phyloP scores from a whole-genome alignment of 352 stramenopile species.

The Pythium brassicae region DNA sequence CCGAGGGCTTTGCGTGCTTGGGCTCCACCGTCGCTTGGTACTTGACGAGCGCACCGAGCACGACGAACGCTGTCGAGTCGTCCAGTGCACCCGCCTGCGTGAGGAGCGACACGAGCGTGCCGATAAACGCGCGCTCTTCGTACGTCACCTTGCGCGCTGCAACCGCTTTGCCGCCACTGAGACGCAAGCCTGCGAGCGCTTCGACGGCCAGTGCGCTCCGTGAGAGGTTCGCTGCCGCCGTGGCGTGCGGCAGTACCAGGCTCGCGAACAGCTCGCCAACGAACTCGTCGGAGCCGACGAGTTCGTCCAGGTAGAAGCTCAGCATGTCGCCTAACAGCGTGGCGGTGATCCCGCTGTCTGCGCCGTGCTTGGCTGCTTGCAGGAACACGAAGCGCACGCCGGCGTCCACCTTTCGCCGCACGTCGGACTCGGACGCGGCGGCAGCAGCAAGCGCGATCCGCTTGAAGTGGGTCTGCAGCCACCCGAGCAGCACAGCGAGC shows the following conservation, averaged over 20 bases:
- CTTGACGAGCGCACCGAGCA: constrained; percentile 48
- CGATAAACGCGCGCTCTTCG: constrained; percentile 31
- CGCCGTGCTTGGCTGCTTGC: neutral
- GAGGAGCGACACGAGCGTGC: constrained; percentile 22
- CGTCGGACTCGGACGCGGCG: neutral
- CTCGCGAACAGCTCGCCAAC: constrained; percentile 26
- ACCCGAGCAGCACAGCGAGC: constrained; percentile 8
- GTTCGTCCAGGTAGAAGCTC: constrained; percentile 23
- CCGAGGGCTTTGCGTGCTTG: constrained; percentile 9
- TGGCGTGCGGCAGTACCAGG: constrained; percentile 2
- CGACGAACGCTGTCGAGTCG: constrained; percentile 27
- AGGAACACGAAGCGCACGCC: constrained; percentile 10
- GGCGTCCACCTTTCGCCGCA: constrained; percentile 4
- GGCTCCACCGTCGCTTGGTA: constrained; percentile 29
- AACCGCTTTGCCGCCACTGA: constrained; percentile 5
- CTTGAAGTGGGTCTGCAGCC: constrained; percentile 16
- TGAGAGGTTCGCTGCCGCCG: constrained; percentile 10
- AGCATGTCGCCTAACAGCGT: constrained; percentile 26
- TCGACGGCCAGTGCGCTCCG: constrained; percentile 31
- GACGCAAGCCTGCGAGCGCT: constrained; percentile 22
- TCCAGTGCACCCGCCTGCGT: constrained; percentile 12
- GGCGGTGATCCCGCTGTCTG: neutral
- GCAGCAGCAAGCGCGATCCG: constrained; percentile 7
- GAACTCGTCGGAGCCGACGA: constrained; percentile 15
- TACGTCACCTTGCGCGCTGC: constrained; percentile 3